Percentiles rank a stretch among this genome's conserved stretches.
These are phyloP conservation scores for Eutypella sp. DNA, from an alignment of 2,329 filamentous ascomycete species.

Conservation along the genomic window DNA sequence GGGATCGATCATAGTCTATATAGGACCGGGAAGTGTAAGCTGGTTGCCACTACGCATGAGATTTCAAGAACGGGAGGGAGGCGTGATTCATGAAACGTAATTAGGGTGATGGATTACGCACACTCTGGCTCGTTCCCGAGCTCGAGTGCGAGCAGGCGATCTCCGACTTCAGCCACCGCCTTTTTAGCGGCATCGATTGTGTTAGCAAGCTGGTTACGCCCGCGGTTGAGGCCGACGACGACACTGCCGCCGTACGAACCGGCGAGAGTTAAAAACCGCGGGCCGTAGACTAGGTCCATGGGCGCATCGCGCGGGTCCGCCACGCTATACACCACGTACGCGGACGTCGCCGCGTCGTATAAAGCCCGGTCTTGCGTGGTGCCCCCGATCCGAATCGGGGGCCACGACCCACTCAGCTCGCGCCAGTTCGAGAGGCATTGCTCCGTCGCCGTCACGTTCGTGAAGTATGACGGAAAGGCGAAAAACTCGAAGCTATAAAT, in stretches of 20 bases:
- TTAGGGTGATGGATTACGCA: no score
- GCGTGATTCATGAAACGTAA: no score
- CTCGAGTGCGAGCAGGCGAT: slow-evolving; percentile 46
- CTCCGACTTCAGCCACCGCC: slow-evolving; percentile 39
- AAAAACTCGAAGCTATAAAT: slow-evolving; percentile 53
- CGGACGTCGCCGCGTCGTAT: slow-evolving; percentile 40
- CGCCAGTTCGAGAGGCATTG: slow-evolving; percentile 49
- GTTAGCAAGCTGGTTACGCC: slow-evolving; percentile 47
- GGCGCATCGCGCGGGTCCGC: slow-evolving; percentile 43
- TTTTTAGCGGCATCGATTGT: slow-evolving; percentile 46
- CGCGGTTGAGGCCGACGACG: slow-evolving; percentile 49
- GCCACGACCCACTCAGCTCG: slow-evolving; percentile 44
- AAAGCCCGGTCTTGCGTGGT: slow-evolving; percentile 53
- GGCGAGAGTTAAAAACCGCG: slow-evolving; percentile 47
- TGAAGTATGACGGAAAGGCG: slow-evolving; percentile 49
- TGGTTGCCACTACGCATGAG: no score
- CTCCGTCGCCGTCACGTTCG: slow-evolving; percentile 43
- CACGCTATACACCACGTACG: slow-evolving; percentile 47
- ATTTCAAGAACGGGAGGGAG: neutral
- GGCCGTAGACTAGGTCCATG: slow-evolving; percentile 43
- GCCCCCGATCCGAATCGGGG: slow-evolving; percentile 52
- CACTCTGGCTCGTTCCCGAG: slow-evolving; percentile 55
- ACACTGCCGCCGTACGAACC: slow-evolving; percentile 43
- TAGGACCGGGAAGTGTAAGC: slow-evolving; percentile 5
- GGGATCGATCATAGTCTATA: slow-evolving; percentile 28